Percentiles rank a stretch among this genome's conserved stretches.
Evolutionary conservation across 2,329 filamentous ascomycete genomes (phyloP).

Genomic region (Fusarium protoensiforme): DNA sequence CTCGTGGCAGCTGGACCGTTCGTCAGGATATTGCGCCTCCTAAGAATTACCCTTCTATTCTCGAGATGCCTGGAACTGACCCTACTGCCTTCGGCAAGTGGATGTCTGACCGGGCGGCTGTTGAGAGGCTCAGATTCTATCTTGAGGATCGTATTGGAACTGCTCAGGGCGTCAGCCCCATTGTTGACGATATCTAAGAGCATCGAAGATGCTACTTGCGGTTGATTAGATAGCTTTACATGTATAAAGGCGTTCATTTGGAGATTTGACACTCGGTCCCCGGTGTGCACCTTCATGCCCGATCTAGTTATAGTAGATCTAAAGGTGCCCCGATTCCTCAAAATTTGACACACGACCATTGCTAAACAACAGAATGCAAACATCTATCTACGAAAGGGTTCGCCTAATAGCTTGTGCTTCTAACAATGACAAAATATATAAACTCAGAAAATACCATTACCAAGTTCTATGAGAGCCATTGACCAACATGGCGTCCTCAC

Average conservation of each 20-base stretch:
- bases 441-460: no score
- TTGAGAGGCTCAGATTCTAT: slow-evolving; percentile 24
- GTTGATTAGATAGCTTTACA: not conserved
- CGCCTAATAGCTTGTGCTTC: not conserved
- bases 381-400: not conserved
- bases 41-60: not conserved
- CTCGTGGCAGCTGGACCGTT: slow-evolving; percentile 11
- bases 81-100: slow-evolving; percentile 12
- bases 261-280: not conserved
- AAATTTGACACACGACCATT: no score
- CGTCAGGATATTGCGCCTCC: slow-evolving; percentile 7
- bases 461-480: not conserved
- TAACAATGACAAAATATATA: no score
- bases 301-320: no score
- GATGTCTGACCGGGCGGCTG: slow-evolving; percentile 6
- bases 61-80: slow-evolving; percentile 17
- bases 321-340: not conserved
- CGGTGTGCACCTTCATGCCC: not conserved
- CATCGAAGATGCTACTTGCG: not conserved
- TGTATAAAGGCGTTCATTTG: not conserved
- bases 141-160: slow-evolving; percentile 20
- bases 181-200: not conserved
- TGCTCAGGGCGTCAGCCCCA: slow-evolving; percentile 1
- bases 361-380: no score
- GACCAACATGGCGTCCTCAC: not conserved